Evolutionary conservation across 176 grass and related monocot genomes (phyloP), one percentile per base, ranked within the genome.

Genomic region (Oryza rufipogon): DNA sequence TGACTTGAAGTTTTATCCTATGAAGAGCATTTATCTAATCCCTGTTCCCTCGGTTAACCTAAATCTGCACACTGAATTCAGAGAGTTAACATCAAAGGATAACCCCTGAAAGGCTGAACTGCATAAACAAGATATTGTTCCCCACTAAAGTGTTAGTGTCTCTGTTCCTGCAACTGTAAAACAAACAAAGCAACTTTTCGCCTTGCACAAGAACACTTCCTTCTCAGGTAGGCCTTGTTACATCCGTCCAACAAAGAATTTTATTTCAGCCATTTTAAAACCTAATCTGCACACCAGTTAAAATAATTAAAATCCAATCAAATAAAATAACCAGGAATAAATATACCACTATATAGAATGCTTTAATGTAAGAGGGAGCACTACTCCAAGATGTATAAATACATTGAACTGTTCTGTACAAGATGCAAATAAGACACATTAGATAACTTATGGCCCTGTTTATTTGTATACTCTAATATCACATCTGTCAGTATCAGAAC

Each of bases 241-340:
- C 80, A 84, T 80, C 87, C 70, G 6, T 41, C 87, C 64, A 11
- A 60, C 74, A 80, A 75, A 80, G 76, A 85, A 75, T 89, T 88
- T 60, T 70, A 80, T 70, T 85, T 85, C 70, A 36, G 63, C 82
- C 87, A 76, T 85, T 85, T 80, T n/a, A 80, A 89, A 89, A 89
- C 87, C 76, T 85, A 89, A 89, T 80, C 87, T 89, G 82, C 87
- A 89, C 70, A 89, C 82, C 87, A 89, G 80, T 89, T 75, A 80
- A 89, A 48, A 85, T 80, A 4, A 75, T 85, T 89, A 85, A 64
- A 85, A 85, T 85, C 38, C 51, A 46, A 46, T 67, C 32, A 54
- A 51, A 38, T 58, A 71, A 69, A 72, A 74, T 5, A 60, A 56
- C 11, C 10, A 68, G 48, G 28, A 72, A 82, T 63, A 80, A 89